phyloP scores from a whole-genome alignment of 2,329 filamentous ascomycete genomes.

The Bisporella sp. region DNA sequence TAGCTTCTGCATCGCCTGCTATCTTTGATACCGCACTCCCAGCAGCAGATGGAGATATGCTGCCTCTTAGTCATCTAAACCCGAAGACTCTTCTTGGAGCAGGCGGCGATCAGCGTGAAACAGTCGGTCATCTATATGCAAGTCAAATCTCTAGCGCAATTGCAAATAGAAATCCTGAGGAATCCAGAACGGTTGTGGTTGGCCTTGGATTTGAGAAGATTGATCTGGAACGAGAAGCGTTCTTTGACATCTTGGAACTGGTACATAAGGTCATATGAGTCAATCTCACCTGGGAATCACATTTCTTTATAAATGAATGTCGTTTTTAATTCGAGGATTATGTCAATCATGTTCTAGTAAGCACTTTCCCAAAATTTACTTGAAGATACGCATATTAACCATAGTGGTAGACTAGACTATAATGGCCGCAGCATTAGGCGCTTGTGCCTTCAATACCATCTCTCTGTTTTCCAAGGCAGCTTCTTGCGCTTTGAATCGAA shows the following conservation, averaged over 20 bases:
- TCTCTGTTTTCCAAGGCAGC: slow-evolving; percentile 20
- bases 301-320: too few relatives aligned
- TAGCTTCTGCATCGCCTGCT: slow-evolving; percentile 60
- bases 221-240: slow-evolving; percentile 41
- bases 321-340: too few relatives aligned
- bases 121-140: slow-evolving; percentile 79
- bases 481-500: slow-evolving; percentile 23
- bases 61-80: slow-evolving; percentile 77
- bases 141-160: slow-evolving; percentile 83
- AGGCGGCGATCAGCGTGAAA: slow-evolving; percentile 71
- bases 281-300: too few relatives aligned
- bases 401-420: too few relatives aligned
- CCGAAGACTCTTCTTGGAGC: slow-evolving; percentile 83
- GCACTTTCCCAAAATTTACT: too few relatives aligned
- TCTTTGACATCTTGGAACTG: slow-evolving; percentile 60
- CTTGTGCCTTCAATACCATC: slow-evolving; percentile 9
- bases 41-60: slow-evolving; percentile 30
- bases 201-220: slow-evolving; percentile 50
- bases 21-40: slow-evolving; percentile 45
- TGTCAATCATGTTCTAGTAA: too few relatives aligned
- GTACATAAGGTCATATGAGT: slow-evolving; percentile 43
- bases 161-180: slow-evolving; percentile 60
- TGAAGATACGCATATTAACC: too few relatives aligned
- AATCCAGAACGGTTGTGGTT: slow-evolving; percentile 53
- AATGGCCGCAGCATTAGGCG: slow-evolving; percentile 19